A percentile compares a stretch with the other conserved stretches of the same genome.
Conservation (phyloP, 352 stramenopile genomes). For the Phytophthora cryptogea region DNA sequence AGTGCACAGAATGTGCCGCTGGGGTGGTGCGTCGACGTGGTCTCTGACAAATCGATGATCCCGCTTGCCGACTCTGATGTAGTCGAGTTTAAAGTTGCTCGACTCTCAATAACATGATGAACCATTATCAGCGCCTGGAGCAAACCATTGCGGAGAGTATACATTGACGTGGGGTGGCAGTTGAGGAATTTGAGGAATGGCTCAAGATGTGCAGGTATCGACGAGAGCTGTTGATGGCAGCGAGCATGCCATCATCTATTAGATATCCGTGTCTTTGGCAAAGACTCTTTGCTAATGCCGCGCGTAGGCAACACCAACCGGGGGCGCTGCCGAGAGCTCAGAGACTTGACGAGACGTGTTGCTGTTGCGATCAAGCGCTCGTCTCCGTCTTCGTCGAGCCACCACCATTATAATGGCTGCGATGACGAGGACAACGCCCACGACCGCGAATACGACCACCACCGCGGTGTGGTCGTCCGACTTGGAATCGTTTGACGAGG, state of each 20-base stretch:
- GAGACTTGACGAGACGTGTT: constrained; percentile 8
- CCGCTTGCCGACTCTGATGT: background rate
- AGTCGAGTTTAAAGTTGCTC: constrained; percentile 1
- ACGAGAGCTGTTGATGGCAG: constrained; percentile 7
- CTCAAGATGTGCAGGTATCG: background rate
- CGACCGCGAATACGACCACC: constrained; percentile 17
- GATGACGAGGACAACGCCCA: constrained; percentile 16
- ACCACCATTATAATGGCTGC: constrained; percentile 23
- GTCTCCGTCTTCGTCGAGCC: constrained; percentile 15
- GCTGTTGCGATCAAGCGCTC: constrained; percentile 27
- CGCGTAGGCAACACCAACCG: constrained; percentile 24
- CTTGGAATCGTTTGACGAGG: constrained; percentile 1
- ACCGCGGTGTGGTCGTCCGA: constrained; percentile 22
- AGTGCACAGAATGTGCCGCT: background rate
- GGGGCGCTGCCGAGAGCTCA: constrained; percentile 15
- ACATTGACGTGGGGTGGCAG: too few species aligned
- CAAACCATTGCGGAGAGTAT: too few species aligned
- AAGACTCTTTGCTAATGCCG: constrained; percentile 24
- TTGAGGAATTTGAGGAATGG: background rate
- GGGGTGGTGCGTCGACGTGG: background rate
- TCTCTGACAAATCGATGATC: background rate
- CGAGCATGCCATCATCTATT: constrained; percentile 6
- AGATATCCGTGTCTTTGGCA: constrained; percentile 1
- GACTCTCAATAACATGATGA: background rate
- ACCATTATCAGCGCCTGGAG: background rate